Percentiles rank a stretch among this genome's conserved stretches.
phyloP scores from a whole-genome alignment of 371 early-diverging fungal species.

The Batkoa obscura region DNA sequence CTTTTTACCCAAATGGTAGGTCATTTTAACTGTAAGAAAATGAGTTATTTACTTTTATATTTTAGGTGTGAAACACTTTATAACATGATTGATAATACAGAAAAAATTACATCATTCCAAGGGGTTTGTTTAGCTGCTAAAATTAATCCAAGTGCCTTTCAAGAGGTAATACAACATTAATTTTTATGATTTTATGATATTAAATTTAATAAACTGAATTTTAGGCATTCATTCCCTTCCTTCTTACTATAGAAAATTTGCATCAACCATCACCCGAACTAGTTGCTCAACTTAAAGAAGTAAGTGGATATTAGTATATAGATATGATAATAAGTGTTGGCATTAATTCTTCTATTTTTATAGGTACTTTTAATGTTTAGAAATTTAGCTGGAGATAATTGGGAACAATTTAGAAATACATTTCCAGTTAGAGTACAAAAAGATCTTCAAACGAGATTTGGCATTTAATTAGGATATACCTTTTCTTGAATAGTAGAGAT shows the following conservation, averaged over 20 bases:
- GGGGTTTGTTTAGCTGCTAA: conserved; percentile 81
- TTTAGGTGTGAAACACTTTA: conserved; percentile 31
- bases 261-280: not conserved
- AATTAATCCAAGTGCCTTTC: conserved; percentile 64
- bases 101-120: conserved; percentile 83
- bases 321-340: not conserved
- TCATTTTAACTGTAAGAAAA: conserved; percentile 9
- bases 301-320: not conserved
- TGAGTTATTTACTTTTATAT: too few relatives aligned
- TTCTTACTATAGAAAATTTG: not conserved
- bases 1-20: conserved; percentile 52
- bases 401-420: not conserved
- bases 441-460: not conserved
- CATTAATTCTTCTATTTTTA: not conserved
- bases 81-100: conserved; percentile 66
- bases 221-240: not conserved
- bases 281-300: not conserved
- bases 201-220: too few relatives aligned
- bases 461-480: too few relatives aligned
- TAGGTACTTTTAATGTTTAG: not conserved
- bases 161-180: too few relatives aligned
- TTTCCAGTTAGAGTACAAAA: not conserved
- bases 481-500: too few relatives aligned
- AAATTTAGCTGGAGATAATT: not conserved
- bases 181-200: too few relatives aligned